These are phyloP conservation scores for Lentinula sp. DNA, from an alignment of 768 basidiomycete genomes.

Conservation along the genomic window DNA sequence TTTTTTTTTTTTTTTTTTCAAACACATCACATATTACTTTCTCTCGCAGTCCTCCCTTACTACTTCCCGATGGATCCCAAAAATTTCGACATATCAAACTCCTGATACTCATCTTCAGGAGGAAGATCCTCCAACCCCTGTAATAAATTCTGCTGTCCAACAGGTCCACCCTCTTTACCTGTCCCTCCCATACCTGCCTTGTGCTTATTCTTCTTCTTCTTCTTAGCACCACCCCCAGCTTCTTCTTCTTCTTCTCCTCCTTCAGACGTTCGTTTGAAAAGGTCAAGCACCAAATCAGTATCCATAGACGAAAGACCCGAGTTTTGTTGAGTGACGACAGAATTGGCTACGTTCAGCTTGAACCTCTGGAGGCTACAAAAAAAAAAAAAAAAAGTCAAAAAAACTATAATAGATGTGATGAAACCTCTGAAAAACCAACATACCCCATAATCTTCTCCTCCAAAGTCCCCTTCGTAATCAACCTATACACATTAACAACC, in stretches of 20 bases:
- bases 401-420: not conserved
- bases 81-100: conserved; percentile 80
- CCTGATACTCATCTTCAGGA: conserved; percentile 88
- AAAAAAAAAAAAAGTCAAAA: no score
- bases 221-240: conserved; percentile 38
- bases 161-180: conserved; percentile 39
- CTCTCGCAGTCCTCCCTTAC: conserved; percentile 1
- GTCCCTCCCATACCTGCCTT: conserved; percentile 24
- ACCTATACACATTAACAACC: conserved; percentile 96
- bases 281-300: conserved; percentile 91
- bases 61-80: conserved; percentile 74
- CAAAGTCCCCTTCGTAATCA: conserved; percentile 94
- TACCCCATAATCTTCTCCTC: conserved; percentile 99
- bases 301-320: conserved; percentile 93
- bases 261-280: conserved; percentile 80
- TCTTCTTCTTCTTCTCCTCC: conserved; percentile 64
- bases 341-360: conserved; percentile 96
- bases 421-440: conserved; percentile 18
- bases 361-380: conserved; percentile 83
- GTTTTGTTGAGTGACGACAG: conserved; percentile 97
- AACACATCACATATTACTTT: no score
- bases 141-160: conserved; percentile 77
- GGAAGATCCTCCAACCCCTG: conserved; percentile 91
- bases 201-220: conserved; percentile 37
- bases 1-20: no score